phyloP scores from a whole-genome alignment of 2,329 filamentous ascomycete species.

The Fusarium mundagurra region DNA sequence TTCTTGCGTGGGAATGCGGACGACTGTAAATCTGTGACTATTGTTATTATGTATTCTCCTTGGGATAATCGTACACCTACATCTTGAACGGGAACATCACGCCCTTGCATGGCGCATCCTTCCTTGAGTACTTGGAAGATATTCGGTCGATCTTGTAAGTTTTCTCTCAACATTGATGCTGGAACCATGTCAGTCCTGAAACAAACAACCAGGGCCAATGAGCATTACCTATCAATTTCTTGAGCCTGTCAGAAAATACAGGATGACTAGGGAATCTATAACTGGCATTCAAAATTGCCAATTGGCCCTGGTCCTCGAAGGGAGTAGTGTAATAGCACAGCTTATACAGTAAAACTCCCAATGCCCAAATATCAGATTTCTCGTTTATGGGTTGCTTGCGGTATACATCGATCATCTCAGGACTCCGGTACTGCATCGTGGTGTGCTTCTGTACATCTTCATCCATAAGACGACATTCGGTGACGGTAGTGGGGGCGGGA shows the following conservation, averaged over 20 bases:
- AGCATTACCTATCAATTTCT: constrained; percentile 81
- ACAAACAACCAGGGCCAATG: background rate
- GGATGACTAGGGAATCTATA: constrained; percentile 93
- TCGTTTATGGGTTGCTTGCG: constrained; percentile 96
- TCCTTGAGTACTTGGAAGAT: constrained; percentile 94
- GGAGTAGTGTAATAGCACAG: constrained; percentile 99
- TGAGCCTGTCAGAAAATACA: constrained; percentile 87
- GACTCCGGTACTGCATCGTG: constrained; percentile 95
- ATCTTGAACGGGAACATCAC: constrained; percentile 87
- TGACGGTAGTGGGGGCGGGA: constrained; percentile 84
- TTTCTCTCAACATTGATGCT: constrained; percentile 92
- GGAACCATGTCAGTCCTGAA: constrained; percentile 34
- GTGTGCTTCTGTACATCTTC: constrained; percentile 98
- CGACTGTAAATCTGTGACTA: constrained; percentile 73
- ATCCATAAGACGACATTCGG: constrained; percentile 91
- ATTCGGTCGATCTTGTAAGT: constrained; percentile 81
- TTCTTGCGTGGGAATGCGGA: constrained; percentile 68
- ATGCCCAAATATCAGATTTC: constrained; percentile 98
- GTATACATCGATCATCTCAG: constrained; percentile 99
- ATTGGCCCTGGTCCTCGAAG: constrained; percentile 96
- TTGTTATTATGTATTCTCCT: constrained; percentile 11
- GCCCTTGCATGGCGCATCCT: constrained; percentile 87
- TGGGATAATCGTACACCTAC: constrained; percentile 60
- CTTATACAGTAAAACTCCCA: constrained; percentile 96
- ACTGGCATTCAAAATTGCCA: constrained; percentile 95